phyloP scores from a whole-genome alignment of 257 asterid genomes.

The Solanum chaucha region DNA sequence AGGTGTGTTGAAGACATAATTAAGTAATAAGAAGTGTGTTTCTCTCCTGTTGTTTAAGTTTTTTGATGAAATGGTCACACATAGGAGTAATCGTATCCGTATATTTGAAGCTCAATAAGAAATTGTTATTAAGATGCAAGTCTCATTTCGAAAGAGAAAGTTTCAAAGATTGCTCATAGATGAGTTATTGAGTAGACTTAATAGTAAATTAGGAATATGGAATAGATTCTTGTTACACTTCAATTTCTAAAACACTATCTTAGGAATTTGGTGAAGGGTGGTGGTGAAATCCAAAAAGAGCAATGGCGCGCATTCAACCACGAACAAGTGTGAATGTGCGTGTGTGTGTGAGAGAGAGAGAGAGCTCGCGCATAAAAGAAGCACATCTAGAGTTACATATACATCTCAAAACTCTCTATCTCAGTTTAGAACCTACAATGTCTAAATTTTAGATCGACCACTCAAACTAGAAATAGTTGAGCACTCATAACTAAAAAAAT shows the following conservation, averaged over 20 bases:
- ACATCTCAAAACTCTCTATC: background rate
- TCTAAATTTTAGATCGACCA: background rate
- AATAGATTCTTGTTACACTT: background rate
- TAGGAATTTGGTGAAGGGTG: background rate
- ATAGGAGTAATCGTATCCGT: background rate
- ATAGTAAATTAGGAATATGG: background rate
- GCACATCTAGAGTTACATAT: background rate
- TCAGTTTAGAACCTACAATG: background rate
- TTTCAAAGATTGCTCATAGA: background rate
- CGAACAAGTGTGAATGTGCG: background rate
- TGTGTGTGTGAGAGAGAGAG: background rate
- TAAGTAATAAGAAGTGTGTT: background rate
- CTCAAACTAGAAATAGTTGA: background rate
- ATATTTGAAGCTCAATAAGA: background rate
- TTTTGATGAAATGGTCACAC: background rate
- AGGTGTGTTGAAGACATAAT: background rate
- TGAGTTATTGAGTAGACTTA: background rate
- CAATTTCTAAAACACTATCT: background rate
- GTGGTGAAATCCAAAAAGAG: background rate
- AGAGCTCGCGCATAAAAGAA: background rate
- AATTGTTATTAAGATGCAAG: background rate
- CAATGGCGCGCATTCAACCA: background rate
- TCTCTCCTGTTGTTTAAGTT: background rate
- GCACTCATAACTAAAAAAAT: background rate
- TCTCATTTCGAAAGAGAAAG: background rate